Evolutionary conservation across 2,329 filamentous ascomycete genomes (phyloP).

Genomic region (Calonectria honghensis): DNA sequence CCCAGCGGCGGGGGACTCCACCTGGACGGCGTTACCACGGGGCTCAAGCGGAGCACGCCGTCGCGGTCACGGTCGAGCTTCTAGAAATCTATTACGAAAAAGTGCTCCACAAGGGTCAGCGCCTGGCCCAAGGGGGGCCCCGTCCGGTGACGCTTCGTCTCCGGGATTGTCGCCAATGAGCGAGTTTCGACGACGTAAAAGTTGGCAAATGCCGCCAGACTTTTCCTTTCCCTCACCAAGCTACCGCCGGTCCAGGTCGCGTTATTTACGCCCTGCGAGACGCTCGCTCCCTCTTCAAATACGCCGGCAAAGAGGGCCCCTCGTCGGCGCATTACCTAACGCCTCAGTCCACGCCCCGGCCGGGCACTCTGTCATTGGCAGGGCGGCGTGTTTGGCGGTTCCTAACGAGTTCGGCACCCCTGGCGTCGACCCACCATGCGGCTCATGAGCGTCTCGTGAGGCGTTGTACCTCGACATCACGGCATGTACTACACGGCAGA

Average conservation of each 20-base stretch:
- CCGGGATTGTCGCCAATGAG: slow-evolving; percentile 33
- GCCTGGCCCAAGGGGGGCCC: slow-evolving; percentile 22
- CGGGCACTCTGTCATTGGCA: neutral
- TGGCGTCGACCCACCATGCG: slow-evolving; percentile 14
- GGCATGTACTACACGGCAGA: neutral
- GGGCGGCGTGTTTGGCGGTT: neutral
- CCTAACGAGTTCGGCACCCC: neutral
- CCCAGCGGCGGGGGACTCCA: neutral
- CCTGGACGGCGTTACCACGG: slow-evolving; percentile 37
- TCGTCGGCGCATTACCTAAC: slow-evolving; percentile 27
- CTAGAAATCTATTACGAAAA: slow-evolving; percentile 40
- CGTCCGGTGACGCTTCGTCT: slow-evolving; percentile 29
- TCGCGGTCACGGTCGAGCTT: slow-evolving; percentile 38
- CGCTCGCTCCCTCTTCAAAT: neutral
- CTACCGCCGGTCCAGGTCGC: neutral
- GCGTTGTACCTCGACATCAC: slow-evolving; percentile 16
- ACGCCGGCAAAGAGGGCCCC: neutral
- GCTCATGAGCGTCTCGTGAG: slow-evolving; percentile 18
- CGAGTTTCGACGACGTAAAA: slow-evolving; percentile 40
- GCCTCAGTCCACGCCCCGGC: slow-evolving; percentile 5
- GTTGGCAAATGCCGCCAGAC: slow-evolving; percentile 20
- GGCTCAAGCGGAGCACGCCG: slow-evolving; percentile 25
- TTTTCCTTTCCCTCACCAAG: neutral
- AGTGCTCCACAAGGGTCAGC: slow-evolving; percentile 27
- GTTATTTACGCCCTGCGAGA: slow-evolving; percentile 20